Evolutionary conservation across 805 yeast genomes (phyloP), one percentile per base, ranked within the genome.

Genomic region (Lipomyces spencermartinsiae): DNA sequence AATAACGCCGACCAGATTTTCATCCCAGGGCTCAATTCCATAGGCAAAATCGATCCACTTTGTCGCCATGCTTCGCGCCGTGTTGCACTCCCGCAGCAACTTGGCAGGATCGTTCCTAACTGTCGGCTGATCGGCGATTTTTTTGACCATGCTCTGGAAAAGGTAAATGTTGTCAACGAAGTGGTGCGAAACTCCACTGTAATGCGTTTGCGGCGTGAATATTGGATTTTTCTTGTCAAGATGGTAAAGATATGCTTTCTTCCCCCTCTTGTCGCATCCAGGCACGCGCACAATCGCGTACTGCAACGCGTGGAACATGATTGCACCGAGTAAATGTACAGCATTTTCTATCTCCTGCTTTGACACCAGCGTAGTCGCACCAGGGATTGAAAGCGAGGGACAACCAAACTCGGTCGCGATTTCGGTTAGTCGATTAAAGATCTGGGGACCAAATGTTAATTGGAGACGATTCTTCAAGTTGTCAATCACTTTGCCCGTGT

Each of bases 181-280:
- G 57, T 66, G 69, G 37, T 66, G 69, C 9, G 69, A 62, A 31
- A 39, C 57, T 25, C 54, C 54, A 51, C 57, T 59, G 43, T 62
- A 66, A 8, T n/a, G 34, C 43, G 39, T 54, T 9, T 46, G 46
- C 12, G 61, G 62, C n/a, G 59, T 56, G 37, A 35, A 4, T 35
- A 35, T 35, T 58, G 69, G 69, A 37, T 66, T 66, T 16, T 61
- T 56, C 62, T 66, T 66, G 62, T 66, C 66, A 43, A 66, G 63
- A 43, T 66, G 69, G 35, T 66, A 66, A n/a, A 39, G 61, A 54
- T 59, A 66, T 8, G 65, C 66, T 39, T 59, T 55, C 34, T 29
- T n/a, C 12, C 54, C 66, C 10, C 39, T 33, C 46, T 25, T 61
- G 7, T 34, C 62, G 66, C 69, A 66, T 31, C 29, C 29, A 25